Evolutionary conservation across 2,329 filamentous ascomycete species (phyloP), one percentile per base, ranked within the genome.

Genomic region (Epichloe brachyelytri): DNA sequence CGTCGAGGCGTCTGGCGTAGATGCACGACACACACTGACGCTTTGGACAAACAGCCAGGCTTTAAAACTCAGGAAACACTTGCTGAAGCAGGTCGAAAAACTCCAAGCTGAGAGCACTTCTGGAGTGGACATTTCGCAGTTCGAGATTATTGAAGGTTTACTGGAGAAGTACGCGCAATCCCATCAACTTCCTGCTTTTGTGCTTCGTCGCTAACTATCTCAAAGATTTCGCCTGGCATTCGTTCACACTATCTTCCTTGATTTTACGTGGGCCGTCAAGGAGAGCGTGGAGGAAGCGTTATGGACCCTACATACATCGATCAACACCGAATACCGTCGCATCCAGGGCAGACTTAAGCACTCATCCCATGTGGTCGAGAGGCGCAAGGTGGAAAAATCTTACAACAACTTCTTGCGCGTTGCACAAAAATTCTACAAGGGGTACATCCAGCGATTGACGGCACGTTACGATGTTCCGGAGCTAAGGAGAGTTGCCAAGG

Each of bases 371-470:
- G 72, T 73, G 5, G 79, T 85, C 12, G 75, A 80, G 67, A 81
- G 80, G 60, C 81, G 90, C 56, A 93, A 89, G 67, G 73, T 91
- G 48, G 84, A 87, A 64, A 90, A 86, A 68, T 77, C 83, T 56
- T 97, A 94, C 66, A 74, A 84, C 52, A 79, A 81, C 58, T 97
- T 95, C 65, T 80, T 97, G 59, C 94, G 91, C 68, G 84, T 83
- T 45, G 86, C 88, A 57, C 87, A 93, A 67, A 81, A 82, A 60
- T 96, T 95, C 66, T 97, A 97, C 73, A 82, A 86, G 61, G 83
- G 82, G 57, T 93, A 88, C 61, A 85, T 96, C 50, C 82, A 91
- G 65, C 80, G 83, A 51, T 74, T 96, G 22, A 82, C 85, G 49
- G 74, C 73, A 26, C 73, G 75, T 48, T 83, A 80, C 60, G 72